Percentiles rank a stretch among this genome's conserved stretches.
Conservation (phyloP, 805 yeast genomes). For the Saturnispora sekii region DNA sequence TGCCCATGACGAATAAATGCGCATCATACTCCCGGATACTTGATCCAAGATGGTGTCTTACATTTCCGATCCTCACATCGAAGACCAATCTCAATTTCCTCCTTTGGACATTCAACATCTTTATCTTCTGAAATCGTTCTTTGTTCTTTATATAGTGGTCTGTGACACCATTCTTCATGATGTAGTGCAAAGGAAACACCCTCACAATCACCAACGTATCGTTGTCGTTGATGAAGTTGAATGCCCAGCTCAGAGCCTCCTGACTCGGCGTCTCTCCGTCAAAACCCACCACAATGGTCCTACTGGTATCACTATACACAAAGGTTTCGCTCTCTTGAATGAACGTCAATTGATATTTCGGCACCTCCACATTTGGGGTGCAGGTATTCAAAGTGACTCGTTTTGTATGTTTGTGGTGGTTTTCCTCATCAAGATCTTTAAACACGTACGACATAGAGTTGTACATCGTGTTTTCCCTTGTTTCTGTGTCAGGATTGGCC, state of each 20-base stretch:
- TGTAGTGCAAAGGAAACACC: conserved; percentile 29
- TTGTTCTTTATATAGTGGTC: conserved; percentile 29
- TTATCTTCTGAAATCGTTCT: conserved; percentile 24
- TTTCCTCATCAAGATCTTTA: neutral
- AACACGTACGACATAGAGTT: conserved; percentile 24
- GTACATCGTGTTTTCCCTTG: conserved; percentile 22
- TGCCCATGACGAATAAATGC: conserved; percentile 35
- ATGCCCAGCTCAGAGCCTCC: conserved; percentile 36
- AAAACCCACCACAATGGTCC: conserved; percentile 36
- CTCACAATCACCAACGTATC: conserved; percentile 37
- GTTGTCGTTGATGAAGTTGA: conserved; percentile 35
- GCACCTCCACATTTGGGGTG: conserved; percentile 24
- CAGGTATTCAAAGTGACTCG: conserved; percentile 36
- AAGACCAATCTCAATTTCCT: conserved; percentile 33
- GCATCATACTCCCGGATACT: conserved; percentile 39
- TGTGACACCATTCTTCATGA: conserved; percentile 14
- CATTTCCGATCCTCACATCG: conserved; percentile 37
- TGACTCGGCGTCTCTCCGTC: conserved; percentile 32
- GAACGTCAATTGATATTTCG: conserved; percentile 28
- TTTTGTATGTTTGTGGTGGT: conserved; percentile 12
- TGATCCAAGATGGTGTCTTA: conserved; percentile 30
- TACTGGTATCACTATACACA: conserved; percentile 23
- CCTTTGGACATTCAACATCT: conserved; percentile 25
- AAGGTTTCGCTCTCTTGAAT: conserved; percentile 30
- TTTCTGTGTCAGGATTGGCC: conserved; percentile 19